These are phyloP conservation scores for Ulota crispa DNA, from an alignment of 225 moss, liverwort and hornwort genomes.

Conservation along the genomic window DNA sequence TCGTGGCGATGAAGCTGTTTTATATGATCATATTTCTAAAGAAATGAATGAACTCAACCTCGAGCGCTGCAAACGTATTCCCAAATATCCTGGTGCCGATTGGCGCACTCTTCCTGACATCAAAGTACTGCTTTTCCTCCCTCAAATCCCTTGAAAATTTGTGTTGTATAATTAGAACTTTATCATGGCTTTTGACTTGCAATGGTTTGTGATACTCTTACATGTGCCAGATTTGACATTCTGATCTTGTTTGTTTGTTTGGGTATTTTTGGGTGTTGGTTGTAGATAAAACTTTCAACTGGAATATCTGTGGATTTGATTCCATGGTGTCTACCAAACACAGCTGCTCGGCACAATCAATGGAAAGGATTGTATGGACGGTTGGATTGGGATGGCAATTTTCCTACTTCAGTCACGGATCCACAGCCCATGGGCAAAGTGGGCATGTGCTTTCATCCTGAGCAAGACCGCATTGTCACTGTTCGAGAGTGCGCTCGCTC, in stretches of 20 bases:
- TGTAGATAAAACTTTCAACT: constrained; percentile 81
- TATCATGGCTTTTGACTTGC: not conserved
- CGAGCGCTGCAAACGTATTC: constrained; percentile 87
- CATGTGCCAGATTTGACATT: not conserved
- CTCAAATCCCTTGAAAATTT: not conserved
- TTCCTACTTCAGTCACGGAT: constrained; percentile 97
- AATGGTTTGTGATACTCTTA: not conserved
- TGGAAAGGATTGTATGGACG: constrained; percentile 98
- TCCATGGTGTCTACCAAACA: constrained; percentile 98
- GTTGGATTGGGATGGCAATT: constrained; percentile 98
- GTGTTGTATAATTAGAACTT: not conserved
- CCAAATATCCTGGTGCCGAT: constrained; percentile 88
- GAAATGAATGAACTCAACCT: constrained; percentile 96
- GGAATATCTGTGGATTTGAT: constrained; percentile 81
- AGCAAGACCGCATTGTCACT: constrained; percentile 94
- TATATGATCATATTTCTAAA: constrained; percentile 83
- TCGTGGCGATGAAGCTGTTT: constrained; percentile 62
- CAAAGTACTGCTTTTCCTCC: constrained; percentile 54
- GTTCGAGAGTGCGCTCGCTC: constrained; percentile 98
- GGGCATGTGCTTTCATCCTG: constrained; percentile 99
- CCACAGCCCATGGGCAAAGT: constrained; percentile 99
- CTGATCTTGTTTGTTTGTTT: too few species aligned
- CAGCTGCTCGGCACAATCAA: constrained; percentile 93
- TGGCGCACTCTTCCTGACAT: constrained; percentile 94
- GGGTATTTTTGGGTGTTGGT: not conserved